phyloP scores from a whole-genome alignment of 176 grass and related monocot species.

The Luzula sylvatica region DNA sequence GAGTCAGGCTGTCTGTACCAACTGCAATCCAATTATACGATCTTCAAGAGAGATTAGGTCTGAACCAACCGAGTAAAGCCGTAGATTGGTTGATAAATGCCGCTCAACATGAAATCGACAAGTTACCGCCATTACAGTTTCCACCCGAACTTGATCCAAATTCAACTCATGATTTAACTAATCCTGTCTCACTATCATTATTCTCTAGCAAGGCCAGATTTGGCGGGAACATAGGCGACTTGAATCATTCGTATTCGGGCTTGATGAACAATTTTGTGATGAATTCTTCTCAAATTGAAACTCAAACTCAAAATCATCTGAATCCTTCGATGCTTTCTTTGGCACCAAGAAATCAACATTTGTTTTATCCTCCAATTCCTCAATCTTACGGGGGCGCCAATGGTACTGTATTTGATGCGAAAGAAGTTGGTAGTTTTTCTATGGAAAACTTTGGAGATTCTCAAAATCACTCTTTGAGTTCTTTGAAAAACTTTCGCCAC shows the following conservation, averaged over 20 bases:
- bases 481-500: conserved; percentile 49
- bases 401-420: conserved; percentile 36
- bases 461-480: conserved; percentile 46
- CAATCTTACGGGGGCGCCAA: conserved; percentile 4
- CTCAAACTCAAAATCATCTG: conserved; percentile 21
- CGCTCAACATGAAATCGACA: conserved; percentile 90
- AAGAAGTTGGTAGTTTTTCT: conserved; percentile 41
- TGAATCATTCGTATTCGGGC: not conserved
- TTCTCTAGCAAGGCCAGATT: conserved; percentile 17
- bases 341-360: conserved; percentile 45
- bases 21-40: conserved; percentile 98
- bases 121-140: conserved; percentile 78
- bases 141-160: conserved; percentile 26
- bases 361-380: conserved; percentile 44
- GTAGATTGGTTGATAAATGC: conserved; percentile 88
- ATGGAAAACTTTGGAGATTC: conserved; percentile 42
- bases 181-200: conserved; percentile 8
- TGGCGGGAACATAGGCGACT: not conserved
- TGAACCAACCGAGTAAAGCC: conserved; percentile 96
- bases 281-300: conserved; percentile 9
- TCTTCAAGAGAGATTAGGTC: conserved; percentile 82
- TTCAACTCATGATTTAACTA: conserved; percentile 8
- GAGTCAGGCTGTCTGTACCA: conserved; percentile 74
- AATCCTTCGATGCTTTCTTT: conserved; percentile 55
- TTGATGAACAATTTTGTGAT: conserved; percentile 1